phyloP scores from a whole-genome alignment of 1,284 basidiomycete species.

The Amylostereum areolatum region DNA sequence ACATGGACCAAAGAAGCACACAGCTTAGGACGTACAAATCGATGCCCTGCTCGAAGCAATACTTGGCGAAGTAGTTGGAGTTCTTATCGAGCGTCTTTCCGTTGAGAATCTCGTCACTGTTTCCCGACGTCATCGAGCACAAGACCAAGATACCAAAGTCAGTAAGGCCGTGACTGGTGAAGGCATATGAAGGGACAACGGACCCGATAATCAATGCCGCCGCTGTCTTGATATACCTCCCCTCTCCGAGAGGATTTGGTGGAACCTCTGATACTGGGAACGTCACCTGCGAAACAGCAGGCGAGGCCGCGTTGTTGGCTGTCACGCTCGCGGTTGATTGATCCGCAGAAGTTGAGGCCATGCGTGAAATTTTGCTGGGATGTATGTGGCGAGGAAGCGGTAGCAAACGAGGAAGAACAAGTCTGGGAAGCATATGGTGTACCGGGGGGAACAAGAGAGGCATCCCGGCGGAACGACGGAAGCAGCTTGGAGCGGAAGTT shows the following conservation, averaged over 20 bases:
- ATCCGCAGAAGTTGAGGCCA: no score
- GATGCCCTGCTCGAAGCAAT: constrained; percentile 84
- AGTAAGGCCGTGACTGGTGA: not conserved
- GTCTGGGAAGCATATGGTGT: no score
- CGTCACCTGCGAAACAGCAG: constrained; percentile 4
- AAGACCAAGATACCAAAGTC: not conserved
- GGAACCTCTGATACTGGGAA: constrained; percentile 56
- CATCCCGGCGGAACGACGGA: no score
- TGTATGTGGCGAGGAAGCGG: no score
- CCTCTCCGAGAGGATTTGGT: constrained; percentile 60
- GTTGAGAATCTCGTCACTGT: constrained; percentile 78
- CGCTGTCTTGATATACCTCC: constrained; percentile 63
- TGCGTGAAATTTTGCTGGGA: no score
- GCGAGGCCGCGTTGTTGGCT: no score
- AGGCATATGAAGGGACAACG: constrained; percentile 12
- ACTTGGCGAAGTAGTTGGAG: constrained; percentile 79
- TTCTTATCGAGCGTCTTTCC: constrained; percentile 89
- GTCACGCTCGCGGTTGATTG: no score
- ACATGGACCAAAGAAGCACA: not conserved
- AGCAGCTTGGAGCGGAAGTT: no score
- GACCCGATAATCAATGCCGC: constrained; percentile 74
- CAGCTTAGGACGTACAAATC: constrained; percentile 50
- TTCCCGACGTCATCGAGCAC: not conserved
- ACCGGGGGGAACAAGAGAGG: no score
- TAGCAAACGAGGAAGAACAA: no score